Evolutionary conservation across 495 filamentous ascomycete genomes (phyloP), one percentile per base, ranked within the genome.

Genomic region (Daldinia loculata): DNA sequence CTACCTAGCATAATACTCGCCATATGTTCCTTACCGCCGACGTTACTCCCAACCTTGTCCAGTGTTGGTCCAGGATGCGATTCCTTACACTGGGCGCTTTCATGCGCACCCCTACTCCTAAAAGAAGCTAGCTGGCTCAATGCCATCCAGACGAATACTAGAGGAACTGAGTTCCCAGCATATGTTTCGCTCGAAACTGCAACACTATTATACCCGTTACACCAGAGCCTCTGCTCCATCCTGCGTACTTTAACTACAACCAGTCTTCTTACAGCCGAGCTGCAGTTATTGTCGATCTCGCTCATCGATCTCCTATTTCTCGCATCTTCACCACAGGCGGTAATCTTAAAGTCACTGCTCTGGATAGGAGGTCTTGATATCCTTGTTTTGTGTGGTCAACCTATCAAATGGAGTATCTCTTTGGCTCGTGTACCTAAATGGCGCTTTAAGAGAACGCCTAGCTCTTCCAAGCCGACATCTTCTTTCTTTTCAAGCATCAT

Each of bases 361-460:
- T 98, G 95, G 94, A 84, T 93, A 38, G 96, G 96, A 27, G 94
- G 94, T 29, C 77, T 98, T 53, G 85, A 86, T 56, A 72, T 97
- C 17, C 89, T 97, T 55, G 81, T 93, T 19, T 83, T 86, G 14
- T 97, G 92, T 76, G 84, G 85, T 41, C 87, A 90, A 53, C 85
- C 95, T 15, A 88, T 98, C n/a, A 87, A 84, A 76, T 97, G 92
- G 92, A 93, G 91, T 38, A 90, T 98, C 15, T 84, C 90, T 56
- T 80, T 99, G 45, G 94, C 95, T 17, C 84, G 96, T 43, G 92
- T 99, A 38, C 95, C 95, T 2, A 92, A 87, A 66, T 98, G 95
- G 93, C 91, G 94, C 36, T 94, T 98, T 70, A 87, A 89, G 67
- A 88, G 89, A 19, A 78, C 66, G 45, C 17, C 74, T 15, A 30